Evolutionary conservation across 495 filamentous ascomycete genomes (phyloP).

Genomic region (Penicillium antarcticum): DNA sequence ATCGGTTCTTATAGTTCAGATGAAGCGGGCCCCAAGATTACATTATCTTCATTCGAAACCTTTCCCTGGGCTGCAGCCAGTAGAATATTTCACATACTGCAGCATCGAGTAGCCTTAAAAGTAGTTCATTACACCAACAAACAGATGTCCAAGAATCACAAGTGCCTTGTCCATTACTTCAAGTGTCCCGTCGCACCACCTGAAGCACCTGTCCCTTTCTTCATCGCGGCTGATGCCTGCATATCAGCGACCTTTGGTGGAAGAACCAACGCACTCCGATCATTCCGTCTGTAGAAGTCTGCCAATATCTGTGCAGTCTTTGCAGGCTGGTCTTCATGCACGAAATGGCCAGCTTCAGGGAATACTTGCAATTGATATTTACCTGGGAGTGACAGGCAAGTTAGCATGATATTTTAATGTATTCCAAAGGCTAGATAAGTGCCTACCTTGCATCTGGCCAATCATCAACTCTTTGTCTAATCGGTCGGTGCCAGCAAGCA

Average conservation of each 20-base stretch:
- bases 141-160: not conserved
- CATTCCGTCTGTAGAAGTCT: constrained; percentile 90
- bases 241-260: constrained; percentile 82
- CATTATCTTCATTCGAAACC: no score
- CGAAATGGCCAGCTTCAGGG: constrained; percentile 92
- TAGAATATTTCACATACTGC: no score
- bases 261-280: constrained; percentile 76
- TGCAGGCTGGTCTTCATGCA: constrained; percentile 91
- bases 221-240: constrained; percentile 45
- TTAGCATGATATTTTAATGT: not conserved
- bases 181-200: not conserved
- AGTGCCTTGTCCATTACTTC: not conserved
- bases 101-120: no score
- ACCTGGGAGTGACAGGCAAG: constrained; percentile 42
- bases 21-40: no score
- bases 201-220: constrained; percentile 25
- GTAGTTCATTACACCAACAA: no score
- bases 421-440: not conserved
- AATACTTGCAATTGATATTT: constrained; percentile 96
- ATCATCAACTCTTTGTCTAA: constrained; percentile 95
- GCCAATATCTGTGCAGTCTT: constrained; percentile 80
- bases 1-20: no score
- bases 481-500: constrained; percentile 91
- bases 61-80: no score
- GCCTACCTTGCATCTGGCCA: constrained; percentile 91